Percentiles rank a stretch among this genome's conserved stretches.
Evolutionary conservation across 2,329 filamentous ascomycete genomes (phyloP).

Genomic region (Sporothrix globosa): DNA sequence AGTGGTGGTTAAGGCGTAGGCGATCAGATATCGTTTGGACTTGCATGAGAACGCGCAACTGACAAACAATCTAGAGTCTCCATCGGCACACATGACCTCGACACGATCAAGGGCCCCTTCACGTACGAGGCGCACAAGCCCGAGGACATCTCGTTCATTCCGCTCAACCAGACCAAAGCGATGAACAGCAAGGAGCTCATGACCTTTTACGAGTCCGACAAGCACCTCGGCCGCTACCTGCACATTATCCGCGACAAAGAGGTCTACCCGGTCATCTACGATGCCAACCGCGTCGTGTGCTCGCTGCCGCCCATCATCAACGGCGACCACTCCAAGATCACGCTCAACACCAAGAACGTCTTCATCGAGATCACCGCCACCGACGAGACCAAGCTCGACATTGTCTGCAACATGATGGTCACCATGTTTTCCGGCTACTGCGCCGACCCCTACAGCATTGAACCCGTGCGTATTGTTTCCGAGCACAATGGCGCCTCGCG

Average conservation of each 20-base stretch:
- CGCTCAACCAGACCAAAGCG: slow-evolving; percentile 86
- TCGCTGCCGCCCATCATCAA: slow-evolving; percentile 98
- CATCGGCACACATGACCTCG: slow-evolving; percentile 95
- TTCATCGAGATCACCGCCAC: slow-evolving; percentile 95
- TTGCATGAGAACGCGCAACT: too few species aligned
- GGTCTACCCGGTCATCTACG: slow-evolving; percentile 94
- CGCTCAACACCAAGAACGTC: slow-evolving; percentile 84
- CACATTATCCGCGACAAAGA: slow-evolving; percentile 94
- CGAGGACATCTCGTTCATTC: slow-evolving; percentile 87
- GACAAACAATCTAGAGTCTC: slow-evolving; percentile 59
- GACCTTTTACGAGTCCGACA: slow-evolving; percentile 93
- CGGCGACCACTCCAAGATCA: slow-evolving; percentile 95
- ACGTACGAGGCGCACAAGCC: slow-evolving; percentile 91
- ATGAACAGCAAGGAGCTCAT: slow-evolving; percentile 90
- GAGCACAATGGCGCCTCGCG: slow-evolving; percentile 85
- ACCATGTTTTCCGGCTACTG: slow-evolving; percentile 97
- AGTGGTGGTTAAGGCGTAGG: slow-evolving; percentile 13
- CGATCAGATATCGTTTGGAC: too few species aligned
- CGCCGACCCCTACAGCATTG: slow-evolving; percentile 84
- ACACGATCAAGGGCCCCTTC: slow-evolving; percentile 92
- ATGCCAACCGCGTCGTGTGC: slow-evolving; percentile 82
- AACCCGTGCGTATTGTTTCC: slow-evolving; percentile 90
- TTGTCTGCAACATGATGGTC: slow-evolving; percentile 79
- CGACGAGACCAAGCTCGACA: slow-evolving; percentile 93
- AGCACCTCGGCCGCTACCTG: slow-evolving; percentile 77